A percentile compares a stretch with the other conserved stretches of the same genome.
Conservation (phyloP, 805 yeast species). For the Kuraishia cidri region DNA sequence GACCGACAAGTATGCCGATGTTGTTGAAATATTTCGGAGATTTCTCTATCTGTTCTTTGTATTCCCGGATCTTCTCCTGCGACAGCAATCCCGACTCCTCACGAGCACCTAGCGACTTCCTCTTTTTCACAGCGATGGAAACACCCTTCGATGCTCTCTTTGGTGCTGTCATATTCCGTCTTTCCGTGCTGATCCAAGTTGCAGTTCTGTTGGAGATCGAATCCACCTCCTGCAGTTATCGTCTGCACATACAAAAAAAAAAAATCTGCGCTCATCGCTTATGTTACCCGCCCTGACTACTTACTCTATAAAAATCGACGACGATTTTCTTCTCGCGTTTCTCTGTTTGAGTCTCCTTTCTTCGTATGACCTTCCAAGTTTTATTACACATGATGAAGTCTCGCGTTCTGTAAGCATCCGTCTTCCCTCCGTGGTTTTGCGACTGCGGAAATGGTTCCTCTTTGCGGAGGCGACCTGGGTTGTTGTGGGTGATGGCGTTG, state of each 20-base stretch:
- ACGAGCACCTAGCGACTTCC: too few species aligned
- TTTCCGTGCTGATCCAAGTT: not conserved
- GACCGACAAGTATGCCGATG: slow-evolving; percentile 35
- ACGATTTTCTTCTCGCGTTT: slow-evolving; percentile 1
- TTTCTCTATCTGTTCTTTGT: slow-evolving; percentile 21
- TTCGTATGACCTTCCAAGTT: slow-evolving; percentile 58
- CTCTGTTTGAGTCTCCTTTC: too few species aligned
- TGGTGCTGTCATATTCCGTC: not conserved
- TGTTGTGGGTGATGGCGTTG: slow-evolving; percentile 7
- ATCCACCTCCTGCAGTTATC: not conserved
- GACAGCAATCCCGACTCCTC: too few species aligned
- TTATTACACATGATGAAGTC: slow-evolving; percentile 54
- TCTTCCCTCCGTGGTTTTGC: not conserved
- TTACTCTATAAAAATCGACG: not conserved
- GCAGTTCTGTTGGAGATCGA: not conserved
- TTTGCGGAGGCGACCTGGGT: slow-evolving; percentile 6
- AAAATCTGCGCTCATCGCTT: too few species aligned
- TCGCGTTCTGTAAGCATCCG: slow-evolving; percentile 36
- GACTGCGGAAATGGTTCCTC: slow-evolving; percentile 5
- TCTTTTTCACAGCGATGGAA: too few species aligned
- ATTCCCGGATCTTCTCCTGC: slow-evolving; percentile 13
- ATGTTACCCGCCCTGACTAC: not conserved
- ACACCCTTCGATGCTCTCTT: not conserved
- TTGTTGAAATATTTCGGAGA: slow-evolving; percentile 48
- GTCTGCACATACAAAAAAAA: not conserved